Percentiles rank a stretch among this genome's conserved stretches.
Evolutionary conservation across 1,284 basidiomycete genomes (phyloP).

Genomic region (Porodaedalea pini): DNA sequence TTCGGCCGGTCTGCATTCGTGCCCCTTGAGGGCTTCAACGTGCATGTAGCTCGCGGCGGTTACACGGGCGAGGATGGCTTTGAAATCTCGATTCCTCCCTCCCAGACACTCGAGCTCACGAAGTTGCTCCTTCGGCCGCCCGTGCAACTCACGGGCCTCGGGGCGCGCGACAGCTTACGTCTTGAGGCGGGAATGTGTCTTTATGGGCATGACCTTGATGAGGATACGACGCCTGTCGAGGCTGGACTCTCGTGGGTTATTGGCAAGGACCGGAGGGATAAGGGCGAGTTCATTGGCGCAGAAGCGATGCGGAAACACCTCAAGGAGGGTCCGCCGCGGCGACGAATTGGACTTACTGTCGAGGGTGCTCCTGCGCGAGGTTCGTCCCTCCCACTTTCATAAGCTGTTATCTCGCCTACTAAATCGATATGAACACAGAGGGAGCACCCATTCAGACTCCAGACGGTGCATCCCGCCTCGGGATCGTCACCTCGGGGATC

Average conservation of each 20-base stretch:
- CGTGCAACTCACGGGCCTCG: slow-evolving; percentile 87
- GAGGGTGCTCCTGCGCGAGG: slow-evolving; percentile 82
- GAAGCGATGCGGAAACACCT: slow-evolving; percentile 77
- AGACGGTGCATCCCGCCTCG: slow-evolving; percentile 40
- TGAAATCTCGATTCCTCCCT: slow-evolving; percentile 92
- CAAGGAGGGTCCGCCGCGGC: slow-evolving; percentile 73
- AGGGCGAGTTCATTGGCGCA: slow-evolving; percentile 79
- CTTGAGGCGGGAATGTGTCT: slow-evolving; percentile 98
- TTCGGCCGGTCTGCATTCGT: slow-evolving; percentile 82
- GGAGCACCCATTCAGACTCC: slow-evolving; percentile 74
- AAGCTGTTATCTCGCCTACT: slow-evolving; percentile 13
- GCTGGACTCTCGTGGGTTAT: slow-evolving; percentile 93
- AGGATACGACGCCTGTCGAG: slow-evolving; percentile 83
- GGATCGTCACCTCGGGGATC: slow-evolving; percentile 88
- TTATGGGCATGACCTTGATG: slow-evolving; percentile 92
- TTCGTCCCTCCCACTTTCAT: slow-evolving; percentile 39
- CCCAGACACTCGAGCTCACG: slow-evolving; percentile 70
- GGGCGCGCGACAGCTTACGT: slow-evolving; percentile 89
- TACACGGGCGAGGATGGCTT: slow-evolving; percentile 99
- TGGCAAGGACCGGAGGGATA: slow-evolving; percentile 78
- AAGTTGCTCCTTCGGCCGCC: slow-evolving; percentile 67
- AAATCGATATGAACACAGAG: slow-evolving; percentile 48
- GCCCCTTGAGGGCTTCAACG: slow-evolving; percentile 71
- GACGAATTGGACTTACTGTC: slow-evolving; percentile 83
- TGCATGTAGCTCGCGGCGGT: slow-evolving; percentile 93